Base-by-base conservation (phyloP, 2,329 filamentous ascomycete species). In the Ceratocystis lukuohia region DNA sequence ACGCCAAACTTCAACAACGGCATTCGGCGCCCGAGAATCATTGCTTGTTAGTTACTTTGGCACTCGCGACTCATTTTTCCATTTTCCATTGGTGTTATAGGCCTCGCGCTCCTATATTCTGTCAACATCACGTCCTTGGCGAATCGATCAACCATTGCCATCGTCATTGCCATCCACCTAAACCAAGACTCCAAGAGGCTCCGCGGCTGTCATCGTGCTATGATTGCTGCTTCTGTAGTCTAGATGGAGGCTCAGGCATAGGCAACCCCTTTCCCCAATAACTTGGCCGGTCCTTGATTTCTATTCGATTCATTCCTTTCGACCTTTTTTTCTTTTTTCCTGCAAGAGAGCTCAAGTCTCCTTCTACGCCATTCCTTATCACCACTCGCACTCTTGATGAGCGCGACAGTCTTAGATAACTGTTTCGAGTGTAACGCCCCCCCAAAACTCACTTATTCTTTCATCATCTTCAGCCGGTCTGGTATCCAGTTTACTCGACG, bases 31-130 rank as follows among this genome's bases (percentile, higher is more conserved):
- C 17, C 53, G 25, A 28, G 28, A 37, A 8, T 20, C 8, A 4
- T 20, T 37, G 7, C 56, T 37, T 30, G 5, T 8, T 30, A 4
- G 5, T 1, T 30, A 4, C 56, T 59, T 20, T 37, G 33, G n/a
- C 33, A n/a, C 33, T n/a, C 15, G 25, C 33, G 15, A 28, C 37
- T 59, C 41, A 59, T 53, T 20, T 68, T 69, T 69, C 70, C 69
- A 66, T 63, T 69, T 69, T 69, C 70, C 69, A 66, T 63, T 69
- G 71, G 64, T 69, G 69, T 68, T 65, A 65, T 66, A 69, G 68
- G 67, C 69, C 37, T 65, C 41, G 65, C 10, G n/a, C 41, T 5
- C 41, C 37, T 64, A 10, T 41, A 17, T 10, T 59, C 28, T 37
- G 30, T 37, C 56, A 17, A 59, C 2, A 33, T 37, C 63, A 57